These are phyloP conservation scores for Yamadazyma ubonensis DNA, from an alignment of 805 yeast species.

Conservation along the genomic window DNA sequence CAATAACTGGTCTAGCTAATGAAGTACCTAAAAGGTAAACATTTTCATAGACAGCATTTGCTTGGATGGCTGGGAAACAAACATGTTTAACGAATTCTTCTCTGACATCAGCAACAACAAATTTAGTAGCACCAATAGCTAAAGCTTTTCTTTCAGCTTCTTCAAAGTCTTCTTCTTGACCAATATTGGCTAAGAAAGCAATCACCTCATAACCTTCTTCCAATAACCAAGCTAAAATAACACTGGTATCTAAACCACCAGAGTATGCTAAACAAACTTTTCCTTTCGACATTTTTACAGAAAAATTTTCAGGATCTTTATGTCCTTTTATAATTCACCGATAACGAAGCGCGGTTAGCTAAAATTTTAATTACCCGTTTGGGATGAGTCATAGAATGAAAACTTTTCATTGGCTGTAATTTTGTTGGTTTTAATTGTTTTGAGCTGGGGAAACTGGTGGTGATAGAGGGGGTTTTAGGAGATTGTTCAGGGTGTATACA, in stretches of 20 bases:
- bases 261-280: constrained; percentile 99
- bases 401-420: constrained; percentile 8
- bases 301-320: constrained; percentile 15
- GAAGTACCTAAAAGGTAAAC: constrained; percentile 97
- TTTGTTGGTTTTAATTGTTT: neutral
- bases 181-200: constrained; percentile 97
- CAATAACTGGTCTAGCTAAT: constrained; percentile 97
- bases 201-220: constrained; percentile 98
- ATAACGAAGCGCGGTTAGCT: constrained; percentile 31
- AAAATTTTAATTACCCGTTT: constrained; percentile 14
- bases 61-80: constrained; percentile 94
- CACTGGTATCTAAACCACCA: constrained; percentile 98
- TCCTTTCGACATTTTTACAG: constrained; percentile 79
- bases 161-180: constrained; percentile 98
- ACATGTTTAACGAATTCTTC: constrained; percentile 94
- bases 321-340: constrained; percentile 12
- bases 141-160: constrained; percentile 96
- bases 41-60: constrained; percentile 97
- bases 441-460: neutral
- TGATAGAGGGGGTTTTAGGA: too few species aligned
- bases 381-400: constrained; percentile 15
- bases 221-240: constrained; percentile 95
- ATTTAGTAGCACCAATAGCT: constrained; percentile 95
- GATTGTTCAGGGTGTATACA: too few species aligned
- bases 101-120: constrained; percentile 91